Evolutionary conservation across 768 basidiomycete genomes (phyloP), one percentile per base, ranked within the genome.

Genomic region (Lyophyllum atratum): DNA sequence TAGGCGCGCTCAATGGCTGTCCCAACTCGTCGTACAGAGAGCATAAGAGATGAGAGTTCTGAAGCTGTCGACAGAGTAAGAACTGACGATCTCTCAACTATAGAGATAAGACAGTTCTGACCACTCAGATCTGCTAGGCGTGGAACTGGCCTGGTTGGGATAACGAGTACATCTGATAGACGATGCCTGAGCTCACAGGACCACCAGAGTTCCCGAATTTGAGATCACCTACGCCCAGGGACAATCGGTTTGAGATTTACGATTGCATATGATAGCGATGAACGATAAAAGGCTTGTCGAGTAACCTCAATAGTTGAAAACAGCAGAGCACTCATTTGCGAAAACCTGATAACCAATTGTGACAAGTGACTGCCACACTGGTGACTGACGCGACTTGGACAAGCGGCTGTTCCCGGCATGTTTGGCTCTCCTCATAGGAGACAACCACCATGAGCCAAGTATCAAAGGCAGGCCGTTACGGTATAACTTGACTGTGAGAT

Each of bases 221-320:
- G 46, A 22, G 34, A 24, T 11, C 39, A 82, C 92, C 74, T 72
- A 98, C 96, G 95, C 47, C 95, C 95, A 39, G 94, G 93, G 9
- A 95, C 85, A 62, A 97, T 87, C 1, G 95, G 96, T 65, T 94
- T 97, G 59, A 97, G 84, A 69, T 98, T 98, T 45, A 98, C 95
- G 59, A 97, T 89, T 1, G 92, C 96, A 70, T 83, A 90, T 0
- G 90, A 85, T 12, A 90, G 78, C 1, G 83, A 63, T 3, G 85
- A 81, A 24, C 84, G 80, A 65, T 89, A 87, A 71, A 95, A 93
- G 0, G 78, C 84, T 67, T 93, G 91, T 40, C 80, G 79, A 5
- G 89, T 85, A 10, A 93, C 90, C 60, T 92, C 90, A 52, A 92
- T 85, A 1, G 88, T 86, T 9, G 90, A 90, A 74, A 93, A 93